Conservation (phyloP, 495 filamentous ascomycete species). For the Neurospora sp. region DNA sequence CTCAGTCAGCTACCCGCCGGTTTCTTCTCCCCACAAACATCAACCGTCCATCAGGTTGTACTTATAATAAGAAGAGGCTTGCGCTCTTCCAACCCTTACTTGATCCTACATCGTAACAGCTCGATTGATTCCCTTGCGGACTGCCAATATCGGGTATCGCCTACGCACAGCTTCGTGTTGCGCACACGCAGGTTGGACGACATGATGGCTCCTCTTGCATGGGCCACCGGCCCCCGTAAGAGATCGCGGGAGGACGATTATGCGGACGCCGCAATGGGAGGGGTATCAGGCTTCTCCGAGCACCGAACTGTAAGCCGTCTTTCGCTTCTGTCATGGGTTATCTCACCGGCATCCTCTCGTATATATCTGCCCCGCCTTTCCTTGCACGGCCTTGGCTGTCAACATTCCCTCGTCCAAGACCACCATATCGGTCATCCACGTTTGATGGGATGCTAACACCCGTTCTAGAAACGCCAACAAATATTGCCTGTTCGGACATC, state of each 20-base stretch:
- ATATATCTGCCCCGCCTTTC: not conserved
- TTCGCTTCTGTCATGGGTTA: not conserved
- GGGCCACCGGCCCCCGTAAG: constrained; percentile 20
- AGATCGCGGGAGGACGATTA: constrained; percentile 24
- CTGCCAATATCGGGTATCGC: not conserved
- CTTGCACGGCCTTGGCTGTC: not conserved
- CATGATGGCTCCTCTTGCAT: constrained; percentile 10
- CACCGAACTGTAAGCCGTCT: constrained; percentile 34
- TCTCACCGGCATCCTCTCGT: not conserved
- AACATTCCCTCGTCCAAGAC: not conserved
- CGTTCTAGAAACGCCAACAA: constrained; percentile 36
- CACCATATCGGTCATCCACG: not conserved
- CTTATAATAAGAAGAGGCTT: not conserved
- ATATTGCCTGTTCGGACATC: constrained; percentile 33
- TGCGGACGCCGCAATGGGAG: constrained; percentile 12
- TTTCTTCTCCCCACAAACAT: not conserved
- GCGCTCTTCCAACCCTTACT: not conserved
- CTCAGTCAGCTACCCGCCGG: not conserved
- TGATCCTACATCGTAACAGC: not conserved
- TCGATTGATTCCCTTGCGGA: not conserved
- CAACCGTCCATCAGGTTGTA: not conserved
- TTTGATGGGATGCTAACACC: constrained; percentile 3
- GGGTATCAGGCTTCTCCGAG: constrained; percentile 34
- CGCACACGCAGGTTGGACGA: not conserved
- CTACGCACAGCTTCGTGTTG: not conserved